Evolutionary conservation across 2,329 filamentous ascomycete species (phyloP).

Genomic region (Sporothrix brunneoviolacea): DNA sequence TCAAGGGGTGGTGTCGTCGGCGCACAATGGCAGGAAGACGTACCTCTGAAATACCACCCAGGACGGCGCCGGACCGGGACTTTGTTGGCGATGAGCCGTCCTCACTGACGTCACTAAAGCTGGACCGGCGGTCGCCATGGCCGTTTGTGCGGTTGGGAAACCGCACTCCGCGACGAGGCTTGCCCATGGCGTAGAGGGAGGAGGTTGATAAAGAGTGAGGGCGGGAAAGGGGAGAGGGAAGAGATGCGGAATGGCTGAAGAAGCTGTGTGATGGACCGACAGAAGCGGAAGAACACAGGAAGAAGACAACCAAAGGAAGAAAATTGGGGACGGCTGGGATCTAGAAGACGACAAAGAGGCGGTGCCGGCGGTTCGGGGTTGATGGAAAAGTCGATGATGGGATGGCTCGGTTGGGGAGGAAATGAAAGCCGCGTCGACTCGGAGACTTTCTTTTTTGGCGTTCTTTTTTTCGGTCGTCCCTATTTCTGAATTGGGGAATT

Average conservation of each 20-base stretch:
- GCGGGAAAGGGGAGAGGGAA: neutral
- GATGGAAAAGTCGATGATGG: slow-evolving; percentile 1
- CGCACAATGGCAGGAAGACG: neutral
- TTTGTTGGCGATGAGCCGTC: slow-evolving; percentile 20
- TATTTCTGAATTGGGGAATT: neutral
- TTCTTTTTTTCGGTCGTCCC: neutral
- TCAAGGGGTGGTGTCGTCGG: neutral
- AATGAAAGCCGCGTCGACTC: slow-evolving; percentile 13
- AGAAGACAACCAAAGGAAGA: too few relatives aligned
- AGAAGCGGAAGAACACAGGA: too few relatives aligned
- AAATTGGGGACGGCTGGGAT: too few relatives aligned
- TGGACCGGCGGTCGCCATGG: slow-evolving; percentile 53
- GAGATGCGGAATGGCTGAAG: neutral
- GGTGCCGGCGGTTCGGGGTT: slow-evolving; percentile 1
- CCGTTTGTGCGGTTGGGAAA: slow-evolving; percentile 49
- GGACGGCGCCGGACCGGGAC: slow-evolving; percentile 24
- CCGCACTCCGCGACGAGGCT: slow-evolving; percentile 44
- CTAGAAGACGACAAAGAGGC: neutral
- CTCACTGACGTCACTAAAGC: slow-evolving; percentile 55
- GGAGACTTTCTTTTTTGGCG: neutral
- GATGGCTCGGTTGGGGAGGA: slow-evolving; percentile 3
- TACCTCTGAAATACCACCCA: slow-evolving; percentile 35
- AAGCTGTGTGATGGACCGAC: neutral
- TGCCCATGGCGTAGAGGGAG: slow-evolving; percentile 24
- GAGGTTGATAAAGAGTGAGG: neutral